Percentiles rank a stretch among this genome's conserved stretches.
Conservation (phyloP, 345 rosid genomes). For the Raphanus sativus region DNA sequence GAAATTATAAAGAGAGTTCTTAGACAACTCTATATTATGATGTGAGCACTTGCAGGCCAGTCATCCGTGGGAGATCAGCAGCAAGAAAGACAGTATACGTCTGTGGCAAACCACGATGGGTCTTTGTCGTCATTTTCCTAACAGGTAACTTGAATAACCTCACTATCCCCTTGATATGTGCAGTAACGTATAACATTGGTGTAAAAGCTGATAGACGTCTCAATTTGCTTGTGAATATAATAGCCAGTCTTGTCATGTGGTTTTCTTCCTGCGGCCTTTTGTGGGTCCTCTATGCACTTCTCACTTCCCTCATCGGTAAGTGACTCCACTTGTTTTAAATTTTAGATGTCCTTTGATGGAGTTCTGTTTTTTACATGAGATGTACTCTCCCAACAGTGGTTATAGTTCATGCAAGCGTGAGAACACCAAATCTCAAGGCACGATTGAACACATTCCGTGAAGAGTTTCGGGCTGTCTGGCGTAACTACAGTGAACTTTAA, state of each 20-base stretch:
- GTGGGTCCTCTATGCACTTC: slow-evolving; percentile 37
- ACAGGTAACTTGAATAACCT: slow-evolving; percentile 28
- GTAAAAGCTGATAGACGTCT: slow-evolving; percentile 13
- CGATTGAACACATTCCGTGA: slow-evolving; percentile 44
- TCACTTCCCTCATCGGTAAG: slow-evolving; percentile 31
- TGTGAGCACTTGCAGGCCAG: slow-evolving; percentile 36
- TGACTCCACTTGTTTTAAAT: background rate
- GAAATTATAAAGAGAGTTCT: background rate
- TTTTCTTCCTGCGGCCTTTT: slow-evolving; percentile 41
- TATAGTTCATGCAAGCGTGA: slow-evolving; percentile 36
- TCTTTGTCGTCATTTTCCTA: slow-evolving; percentile 22
- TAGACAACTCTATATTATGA: background rate
- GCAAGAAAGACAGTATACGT: slow-evolving; percentile 38
- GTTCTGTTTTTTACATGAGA: slow-evolving; percentile 10
- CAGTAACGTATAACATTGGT: background rate
- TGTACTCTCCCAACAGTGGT: slow-evolving; percentile 20
- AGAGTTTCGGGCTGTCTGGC: slow-evolving; percentile 45
- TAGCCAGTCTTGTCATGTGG: slow-evolving; percentile 41
- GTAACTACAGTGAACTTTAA: slow-evolving; percentile 41
- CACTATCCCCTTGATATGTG: background rate
- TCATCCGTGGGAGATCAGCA: slow-evolving; percentile 41
- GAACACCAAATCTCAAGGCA: slow-evolving; percentile 45
- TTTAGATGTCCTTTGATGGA: slow-evolving; percentile 1
- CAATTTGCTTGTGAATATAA: slow-evolving; percentile 11
- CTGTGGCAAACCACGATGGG: slow-evolving; percentile 44